Base-by-base conservation (phyloP, 2,329 filamentous ascomycete species). In the Chrysoporthe deuterocubensis region DNA sequence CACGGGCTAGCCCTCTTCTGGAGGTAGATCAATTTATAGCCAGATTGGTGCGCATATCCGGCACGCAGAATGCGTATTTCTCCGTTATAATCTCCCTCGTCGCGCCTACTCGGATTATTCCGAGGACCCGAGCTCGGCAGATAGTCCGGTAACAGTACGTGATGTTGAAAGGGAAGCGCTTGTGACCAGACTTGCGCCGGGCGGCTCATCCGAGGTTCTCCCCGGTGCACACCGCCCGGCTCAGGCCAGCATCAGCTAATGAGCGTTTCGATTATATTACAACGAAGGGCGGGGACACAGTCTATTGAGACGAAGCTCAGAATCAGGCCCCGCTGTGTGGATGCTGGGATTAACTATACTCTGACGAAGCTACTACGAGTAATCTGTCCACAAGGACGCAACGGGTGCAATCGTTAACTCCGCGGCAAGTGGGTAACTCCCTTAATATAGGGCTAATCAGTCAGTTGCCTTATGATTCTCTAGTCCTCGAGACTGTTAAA, bases 51-150 rank as follows among this genome's bases (percentile, higher is more conserved):
- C 48, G 37, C 48, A 32, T 52, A 1, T 26, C 48, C n/a, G 48
- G 13, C 7, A n/a, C 13, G 21, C 21, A 32, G 1, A 52, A 4
- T 11, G 3, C 26, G 21, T 6, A 14, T 26, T 52, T 34, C 4
- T 32, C 50, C 50, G 50, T 6, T 34, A 32, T 16, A 21, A 54
- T 54, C 26, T 54, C 32, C 50, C 50, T 54, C 50, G 21, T 18
- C 21, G 34, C 21, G 5, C 40, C 40, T 60, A 7, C 8, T n/a
- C 60, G 60, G 60, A 32, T 48, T 37, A n/a, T 62, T 44, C 13
- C 18, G 26, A 50, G 60, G 18, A 52, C 60, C 60, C 60, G 60
- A 32, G 57, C 57, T 16, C 50, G 61, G 32, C 42, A 50, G 1
- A 52, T 40, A 18, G 9, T 16, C 6, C 26, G 26, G 26, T 26